These are phyloP conservation scores for Fusarium miscanthi DNA, from an alignment of 2,329 filamentous ascomycete species.

Conservation along the genomic window DNA sequence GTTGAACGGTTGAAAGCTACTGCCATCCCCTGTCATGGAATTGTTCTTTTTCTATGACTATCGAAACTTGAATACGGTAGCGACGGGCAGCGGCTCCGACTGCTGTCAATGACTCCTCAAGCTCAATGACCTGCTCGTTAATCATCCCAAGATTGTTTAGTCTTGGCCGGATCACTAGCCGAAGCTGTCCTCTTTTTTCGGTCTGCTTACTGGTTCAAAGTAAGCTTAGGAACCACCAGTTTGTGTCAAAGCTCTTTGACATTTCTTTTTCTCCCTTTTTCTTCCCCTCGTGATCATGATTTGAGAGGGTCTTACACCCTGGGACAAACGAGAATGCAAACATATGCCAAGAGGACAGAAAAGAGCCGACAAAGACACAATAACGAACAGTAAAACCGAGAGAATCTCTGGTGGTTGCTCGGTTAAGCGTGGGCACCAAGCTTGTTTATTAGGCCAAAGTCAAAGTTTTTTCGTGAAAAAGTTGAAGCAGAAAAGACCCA, in stretches of 20 bases:
- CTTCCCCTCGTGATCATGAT: constrained; percentile 24
- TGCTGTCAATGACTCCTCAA: constrained; percentile 31
- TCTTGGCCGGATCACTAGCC: constrained; percentile 31
- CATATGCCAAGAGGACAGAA: constrained; percentile 18
- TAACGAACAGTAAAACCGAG: background rate
- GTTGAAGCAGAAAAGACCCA: constrained; percentile 2
- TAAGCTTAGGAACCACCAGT: constrained; percentile 13
- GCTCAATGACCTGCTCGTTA: constrained; percentile 13
- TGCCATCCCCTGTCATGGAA: constrained; percentile 43
- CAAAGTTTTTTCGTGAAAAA: constrained; percentile 19
- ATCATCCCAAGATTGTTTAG: constrained; percentile 13
- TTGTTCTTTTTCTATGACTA: constrained; percentile 46
- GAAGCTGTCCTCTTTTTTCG: constrained; percentile 20
- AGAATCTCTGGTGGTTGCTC: constrained; percentile 12
- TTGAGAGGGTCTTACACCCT: constrained; percentile 18
- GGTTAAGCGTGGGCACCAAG: constrained; percentile 16
- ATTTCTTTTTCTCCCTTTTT: constrained; percentile 12
- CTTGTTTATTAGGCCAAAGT: constrained; percentile 26
- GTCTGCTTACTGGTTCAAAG: constrained; percentile 17
- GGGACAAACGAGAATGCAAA: constrained; percentile 12
- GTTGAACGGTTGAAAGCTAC: constrained; percentile 20
- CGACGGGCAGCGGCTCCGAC: constrained; percentile 23
- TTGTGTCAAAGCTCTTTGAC: constrained; percentile 15
- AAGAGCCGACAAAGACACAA: constrained; percentile 18
- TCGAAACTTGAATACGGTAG: constrained; percentile 16